Evolutionary conservation across 768 basidiomycete genomes (phyloP), one percentile per base, ranked within the genome.

Genomic region (Rhodocollybia butyracea): DNA sequence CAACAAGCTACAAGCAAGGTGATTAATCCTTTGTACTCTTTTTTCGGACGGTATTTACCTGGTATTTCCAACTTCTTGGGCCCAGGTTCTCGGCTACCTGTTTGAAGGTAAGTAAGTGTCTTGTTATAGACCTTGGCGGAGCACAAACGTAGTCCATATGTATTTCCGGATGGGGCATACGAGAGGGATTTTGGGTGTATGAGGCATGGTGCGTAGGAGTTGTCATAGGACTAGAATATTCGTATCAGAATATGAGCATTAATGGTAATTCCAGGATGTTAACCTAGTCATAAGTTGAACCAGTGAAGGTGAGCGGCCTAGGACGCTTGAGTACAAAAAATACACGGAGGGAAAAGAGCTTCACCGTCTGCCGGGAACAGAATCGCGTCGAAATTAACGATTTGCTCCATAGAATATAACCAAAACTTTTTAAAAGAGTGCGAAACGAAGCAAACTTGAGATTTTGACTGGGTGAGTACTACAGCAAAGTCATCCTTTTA

Each of bases 101-200:
- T 11, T 34, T 15, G 24, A 31, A 32, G 22, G 8, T 36, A 40
- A 50, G 12, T 51, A 17, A 4, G 11, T 19, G 19, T 21, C 32
- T 36, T 13, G 22, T 8, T 17, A 21, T 17, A 15, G 31, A 36
- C 21, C 6, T 6, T 17, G 8, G 21, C 12, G 27, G 36, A 55
- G 17, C 12, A 64, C 74, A 57, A 61, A 80, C 80, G 69, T 86
- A 88, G 70, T 91, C 88, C 89, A 92, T 92, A 65, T 88, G 83
- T 39, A 89, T 81, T 68, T 91, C 89, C 11, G 90, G 90, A 67
- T 92, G 90, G 0, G 90, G 90, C 75, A 89, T 80, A 51, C 85
- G 83, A 43, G 82, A 71, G 30, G 77, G 77, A 27, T 76, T 69
- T 54, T 72, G 66, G 41, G 74, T 75, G 52, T 78, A 77, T 11